Evolutionary conservation across 208 protist species (phyloP).

Genomic region (Sergeia podlipaevii): DNA sequence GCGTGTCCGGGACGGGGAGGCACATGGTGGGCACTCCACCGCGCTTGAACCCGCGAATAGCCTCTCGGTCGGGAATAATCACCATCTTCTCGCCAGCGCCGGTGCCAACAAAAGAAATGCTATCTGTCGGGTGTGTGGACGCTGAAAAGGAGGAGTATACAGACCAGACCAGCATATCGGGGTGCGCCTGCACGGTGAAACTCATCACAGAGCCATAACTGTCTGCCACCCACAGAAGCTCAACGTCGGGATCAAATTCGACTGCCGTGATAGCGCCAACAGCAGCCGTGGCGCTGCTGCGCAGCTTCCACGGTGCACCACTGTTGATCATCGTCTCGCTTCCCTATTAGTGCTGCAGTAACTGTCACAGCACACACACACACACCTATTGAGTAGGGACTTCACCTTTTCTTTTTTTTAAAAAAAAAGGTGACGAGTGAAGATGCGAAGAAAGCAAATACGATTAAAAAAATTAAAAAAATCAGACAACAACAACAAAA

Average conservation of each 20-base stretch:
- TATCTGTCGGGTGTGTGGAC: slow-evolving; percentile 43
- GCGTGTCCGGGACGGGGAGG: slow-evolving; percentile 49
- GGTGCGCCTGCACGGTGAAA: slow-evolving; percentile 60
- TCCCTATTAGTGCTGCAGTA: too few relatives aligned
- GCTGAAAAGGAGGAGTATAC: slow-evolving; percentile 80
- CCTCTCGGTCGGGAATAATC: slow-evolving; percentile 66
- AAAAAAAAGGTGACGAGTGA: slow-evolving; percentile 12
- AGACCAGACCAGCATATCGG: slow-evolving; percentile 61
- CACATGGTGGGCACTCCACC: slow-evolving; percentile 68
- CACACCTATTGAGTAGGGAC: too few relatives aligned
- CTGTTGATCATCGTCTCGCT: too few relatives aligned
- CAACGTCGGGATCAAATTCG: slow-evolving; percentile 83
- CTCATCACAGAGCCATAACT: slow-evolving; percentile 77
- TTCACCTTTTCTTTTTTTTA: not conserved
- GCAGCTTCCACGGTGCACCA: slow-evolving; percentile 66
- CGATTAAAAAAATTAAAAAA: slow-evolving; percentile 1
- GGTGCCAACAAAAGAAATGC: slow-evolving; percentile 66
- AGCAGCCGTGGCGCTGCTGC: slow-evolving; percentile 56
- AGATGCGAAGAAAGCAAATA: not conserved
- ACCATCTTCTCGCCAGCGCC: slow-evolving; percentile 60
- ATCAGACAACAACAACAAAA: slow-evolving; percentile 3
- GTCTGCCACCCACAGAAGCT: slow-evolving; percentile 86
- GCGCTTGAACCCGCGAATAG: slow-evolving; percentile 79
- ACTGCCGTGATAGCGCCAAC: slow-evolving; percentile 71
- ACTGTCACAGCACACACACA: slow-evolving; percentile 4